phyloP scores from a whole-genome alignment of 2,329 filamentous ascomycete species.

The Aureobasidium pullulans region DNA sequence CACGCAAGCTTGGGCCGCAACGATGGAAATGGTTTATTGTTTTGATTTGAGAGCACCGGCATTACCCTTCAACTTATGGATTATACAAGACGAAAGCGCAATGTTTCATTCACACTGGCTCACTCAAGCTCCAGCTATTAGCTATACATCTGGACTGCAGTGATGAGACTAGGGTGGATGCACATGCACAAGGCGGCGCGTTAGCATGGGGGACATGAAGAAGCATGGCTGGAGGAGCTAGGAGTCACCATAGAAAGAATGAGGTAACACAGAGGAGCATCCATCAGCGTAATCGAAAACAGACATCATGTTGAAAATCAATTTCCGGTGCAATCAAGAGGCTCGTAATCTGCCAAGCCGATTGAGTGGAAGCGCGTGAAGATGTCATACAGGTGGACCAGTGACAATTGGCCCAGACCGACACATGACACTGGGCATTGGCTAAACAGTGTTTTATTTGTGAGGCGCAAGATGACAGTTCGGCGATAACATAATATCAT shows the following conservation, averaged over 20 bases:
- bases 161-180: not conserved
- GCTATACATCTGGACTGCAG: not conserved
- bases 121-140: not conserved
- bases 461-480: not conserved
- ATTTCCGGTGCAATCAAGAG: not conserved
- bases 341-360: not conserved
- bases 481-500: conserved; percentile 13
- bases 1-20: conserved; percentile 10
- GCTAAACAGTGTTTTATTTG: not conserved
- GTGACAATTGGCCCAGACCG: not conserved
- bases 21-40: conserved; percentile 11
- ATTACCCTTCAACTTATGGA: not conserved
- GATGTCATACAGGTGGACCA: conserved; percentile 3
- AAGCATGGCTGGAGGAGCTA: conserved; percentile 8
- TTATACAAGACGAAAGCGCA: conserved; percentile 1
- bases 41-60: conserved; percentile 9
- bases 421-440: conserved; percentile 2
- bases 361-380: not conserved
- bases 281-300: not conserved
- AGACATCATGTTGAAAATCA: not conserved
- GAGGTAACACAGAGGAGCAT: conserved; percentile 1
- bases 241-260: conserved; percentile 8
- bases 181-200: not conserved
- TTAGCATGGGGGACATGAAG: not conserved
- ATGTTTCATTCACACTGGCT: not conserved